Evolutionary conservation across 139 green algal genomes (phyloP).

Genomic region (Tetraselmis striata): DNA sequence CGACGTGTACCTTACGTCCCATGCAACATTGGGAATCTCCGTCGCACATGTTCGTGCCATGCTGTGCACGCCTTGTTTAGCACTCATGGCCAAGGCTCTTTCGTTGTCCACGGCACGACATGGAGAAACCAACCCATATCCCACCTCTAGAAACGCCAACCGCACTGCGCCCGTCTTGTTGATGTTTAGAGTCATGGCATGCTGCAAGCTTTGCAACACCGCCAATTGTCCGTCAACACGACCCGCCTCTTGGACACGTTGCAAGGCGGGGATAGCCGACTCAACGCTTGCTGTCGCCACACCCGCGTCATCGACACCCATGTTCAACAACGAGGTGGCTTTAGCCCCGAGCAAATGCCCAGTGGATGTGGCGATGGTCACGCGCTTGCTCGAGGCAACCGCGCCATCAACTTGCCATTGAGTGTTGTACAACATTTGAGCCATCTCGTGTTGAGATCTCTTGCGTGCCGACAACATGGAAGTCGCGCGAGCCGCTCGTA

Average conservation of each 20-base stretch:
- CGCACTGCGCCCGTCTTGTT: not conserved
- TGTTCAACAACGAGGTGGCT: not conserved
- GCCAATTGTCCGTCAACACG: not conserved
- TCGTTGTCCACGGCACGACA: too few species aligned
- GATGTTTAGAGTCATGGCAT: not conserved
- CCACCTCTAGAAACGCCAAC: not conserved
- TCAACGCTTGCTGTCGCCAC: not conserved
- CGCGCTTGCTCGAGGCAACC: not conserved
- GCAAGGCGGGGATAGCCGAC: too few species aligned
- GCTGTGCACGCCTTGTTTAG: not conserved
- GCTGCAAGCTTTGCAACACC: not conserved
- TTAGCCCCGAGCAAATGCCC: not conserved
- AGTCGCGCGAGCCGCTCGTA: not conserved
- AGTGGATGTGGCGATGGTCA: not conserved
- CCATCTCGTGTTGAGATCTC: too few species aligned
- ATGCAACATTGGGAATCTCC: not conserved
- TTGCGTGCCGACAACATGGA: too few species aligned
- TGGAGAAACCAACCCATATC: not conserved
- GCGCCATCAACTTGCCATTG: not conserved
- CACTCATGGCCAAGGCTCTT: not conserved
- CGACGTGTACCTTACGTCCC: not conserved
- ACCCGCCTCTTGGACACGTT: not conserved
- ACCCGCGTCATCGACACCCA: not conserved
- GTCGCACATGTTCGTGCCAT: not conserved
- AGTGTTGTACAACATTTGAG: not conserved